phyloP scores from a whole-genome alignment of 768 basidiomycete species.

The Lactifluus volemus region DNA sequence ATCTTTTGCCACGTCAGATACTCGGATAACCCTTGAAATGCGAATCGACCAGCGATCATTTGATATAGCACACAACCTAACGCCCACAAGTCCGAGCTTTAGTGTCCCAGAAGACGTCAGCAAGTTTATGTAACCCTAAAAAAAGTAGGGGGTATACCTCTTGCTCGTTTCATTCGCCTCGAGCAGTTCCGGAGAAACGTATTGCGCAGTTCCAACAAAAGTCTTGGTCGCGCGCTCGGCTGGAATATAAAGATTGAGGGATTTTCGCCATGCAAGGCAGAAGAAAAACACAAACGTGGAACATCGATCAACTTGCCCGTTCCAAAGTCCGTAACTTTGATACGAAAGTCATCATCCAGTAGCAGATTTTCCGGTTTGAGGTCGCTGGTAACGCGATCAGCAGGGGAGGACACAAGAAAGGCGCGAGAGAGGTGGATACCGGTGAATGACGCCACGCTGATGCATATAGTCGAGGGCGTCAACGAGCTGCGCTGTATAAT shows the following conservation, averaged over 20 bases:
- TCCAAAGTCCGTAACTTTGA: constrained; percentile 97
- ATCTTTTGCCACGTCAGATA: constrained; percentile 96
- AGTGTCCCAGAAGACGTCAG: constrained; percentile 3
- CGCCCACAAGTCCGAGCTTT: constrained; percentile 91
- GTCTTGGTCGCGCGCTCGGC: constrained; percentile 49
- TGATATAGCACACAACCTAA: constrained; percentile 92
- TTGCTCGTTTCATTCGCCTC: constrained; percentile 63
- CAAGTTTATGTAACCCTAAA: background rate
- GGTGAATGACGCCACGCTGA: constrained; percentile 80
- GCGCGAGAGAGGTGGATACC: constrained; percentile 32
- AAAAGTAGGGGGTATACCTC: constrained; percentile 40
- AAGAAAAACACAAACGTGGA: constrained; percentile 35
- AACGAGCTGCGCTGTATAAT: constrained; percentile 85
- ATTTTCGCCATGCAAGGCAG: constrained; percentile 21
- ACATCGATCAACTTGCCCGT: constrained; percentile 71
- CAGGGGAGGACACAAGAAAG: background rate
- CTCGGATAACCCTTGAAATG: constrained; percentile 86
- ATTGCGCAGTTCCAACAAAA: constrained; percentile 88
- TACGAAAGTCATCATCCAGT: constrained; percentile 75
- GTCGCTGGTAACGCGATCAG: constrained; percentile 37
- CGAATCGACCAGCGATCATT: constrained; percentile 84
- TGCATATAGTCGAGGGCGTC: constrained; percentile 92
- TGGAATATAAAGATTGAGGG: constrained; percentile 21
- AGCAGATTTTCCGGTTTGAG: constrained; percentile 86
- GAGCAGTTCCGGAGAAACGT: constrained; percentile 81